Evolutionary conservation across 352 stramenopile species (phyloP), one percentile per base, ranked within the genome.

Genomic region (Pythium brassicae): DNA sequence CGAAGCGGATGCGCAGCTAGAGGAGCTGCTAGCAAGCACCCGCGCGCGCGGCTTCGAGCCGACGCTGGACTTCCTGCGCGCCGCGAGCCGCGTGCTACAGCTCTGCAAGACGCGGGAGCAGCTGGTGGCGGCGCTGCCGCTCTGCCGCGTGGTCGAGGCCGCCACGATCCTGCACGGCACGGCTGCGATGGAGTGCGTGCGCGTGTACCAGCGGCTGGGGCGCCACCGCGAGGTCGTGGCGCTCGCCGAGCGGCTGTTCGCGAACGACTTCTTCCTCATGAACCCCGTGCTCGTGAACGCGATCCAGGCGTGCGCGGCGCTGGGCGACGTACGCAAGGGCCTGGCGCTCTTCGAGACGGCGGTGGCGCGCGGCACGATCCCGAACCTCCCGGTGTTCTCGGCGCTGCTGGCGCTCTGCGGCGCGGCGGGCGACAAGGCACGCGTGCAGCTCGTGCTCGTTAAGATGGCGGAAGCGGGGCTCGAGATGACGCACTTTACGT

Each of bases 401-500:
- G 68, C 77, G 49, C 66, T 94, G 40, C 64, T 94, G 2, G 65
- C 71, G 48, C 66, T 89, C 15, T 75, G 69, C 20, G 77, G 68
- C 1, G 61, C 69, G 1, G 66, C 67, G 0, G 76, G 74, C 14
- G 79, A 92, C 53, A 68, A 69, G 19, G 63, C 66, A n/a, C 66
- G 68, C 9, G 75, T 91, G 27, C 62, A 76, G 35, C 37, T 59
- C 25, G 64, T 88, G 48, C 68, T 89, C 15, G 49, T 59, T 20
- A 67, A 83, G 53, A 89, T 92, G 78, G 52, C 82, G 27, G 53
- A 79, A 4, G 62, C 63, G 11, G 74, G 74, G 9, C 55, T 86
- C 2, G 53, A 71, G 50, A 84, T 92, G 78, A 89, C 82, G 59
- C 60, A 86, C 60, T 78, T 83, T 43, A 83, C 76, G 53, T 87